Evolutionary conservation across 2,329 filamentous ascomycete genomes (phyloP), one percentile per base, ranked within the genome.

Genomic region (Cercospora sp.): DNA sequence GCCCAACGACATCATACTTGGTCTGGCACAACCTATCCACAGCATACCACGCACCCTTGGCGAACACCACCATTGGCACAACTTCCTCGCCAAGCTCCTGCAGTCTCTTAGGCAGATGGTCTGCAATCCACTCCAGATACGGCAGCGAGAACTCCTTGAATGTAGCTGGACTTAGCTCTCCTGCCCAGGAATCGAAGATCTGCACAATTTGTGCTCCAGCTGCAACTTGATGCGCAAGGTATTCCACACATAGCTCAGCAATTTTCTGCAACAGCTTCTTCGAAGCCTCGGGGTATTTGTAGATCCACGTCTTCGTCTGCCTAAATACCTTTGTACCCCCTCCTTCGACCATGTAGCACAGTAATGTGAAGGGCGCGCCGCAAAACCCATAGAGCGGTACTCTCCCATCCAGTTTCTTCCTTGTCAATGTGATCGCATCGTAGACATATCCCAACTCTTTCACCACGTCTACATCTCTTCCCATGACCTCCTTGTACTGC

Each of bases 291-390:
- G 91, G 87, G 76, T 97, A 93, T 80, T 88, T 93, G 85, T 94
- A 99, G 69, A 98, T 89, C 95, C 95, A 99, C 28, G 91, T 96
- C 86, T 99, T 99, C 76, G 89, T 91, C 81, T 97, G 90, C 68
- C 92, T 89, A 82, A 98, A 98, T 77, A 98, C 85, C 84, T 98
- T 98, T 74, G 91, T 96, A 53, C 95, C 95, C 59, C 95, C 95
- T 16, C 95, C 95, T 81, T 99, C 95, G 18, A 98, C 93, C 95
- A 99, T 99, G 83, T 99, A 99, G 83, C 94, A 97, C 77, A 99
- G 87, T 68, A 99, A 81, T 2, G 95, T 99, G 93, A 95, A 99
- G 0, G 95, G 95, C 7, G 95, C 94, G 64, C 95, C 95, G 76
- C 94, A 97, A 83, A 99, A 99, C 39, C 95, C 95, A 78, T 97